Base-by-base conservation (phyloP, 495 filamentous ascomycete genomes). In the Talaromyces proteolyticus region DNA sequence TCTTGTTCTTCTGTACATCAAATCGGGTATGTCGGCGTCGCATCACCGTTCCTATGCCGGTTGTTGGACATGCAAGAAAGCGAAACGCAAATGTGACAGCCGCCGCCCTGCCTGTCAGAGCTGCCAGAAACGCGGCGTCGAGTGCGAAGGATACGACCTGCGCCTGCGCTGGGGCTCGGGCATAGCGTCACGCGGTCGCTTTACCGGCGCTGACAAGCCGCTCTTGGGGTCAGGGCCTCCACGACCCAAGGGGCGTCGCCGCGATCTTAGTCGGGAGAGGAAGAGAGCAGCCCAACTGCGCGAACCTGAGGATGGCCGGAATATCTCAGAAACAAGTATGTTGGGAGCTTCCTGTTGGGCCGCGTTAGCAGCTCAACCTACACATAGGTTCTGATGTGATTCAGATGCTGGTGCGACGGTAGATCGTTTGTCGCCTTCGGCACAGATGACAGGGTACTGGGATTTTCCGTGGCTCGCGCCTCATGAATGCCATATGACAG, bases 61-160 rank as follows among this genome's bases (percentile, higher is more conserved):
- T 0, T 69, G 67, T 26, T 70, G 67, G 67, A 70, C 67, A 14
- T 70, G 67, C 51, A 70, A 70, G 48, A 48, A 46, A n/a, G 54
- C 53, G n/a, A 58, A 60, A 3, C 58, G 67, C 0, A 59, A 60
- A 24, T 70, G 67, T 52, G 67, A 70, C 47, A 54, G 56, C 19
- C 17, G 50, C 11, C 63, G 57, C 0, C 65, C 67, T 4, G 44
- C 40, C 3, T 69, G 66, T 40, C 47, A 51, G 25, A 57, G 54
- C 10, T 69, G 66, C 41, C 16, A 46, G 2, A 53, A 58, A 16
- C 64, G 63, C 7, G 63, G 61, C 0, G 36, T 66, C 0, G 39
- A 42, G 0, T 70, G 67, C 21, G 67, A 68, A 49, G 67, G 67
- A 1, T 70, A 70, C 42, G 65, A 66, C 21, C 55, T 70, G 5